Base-by-base conservation (phyloP, 257 asterid species). In the Solanum rostratum region DNA sequence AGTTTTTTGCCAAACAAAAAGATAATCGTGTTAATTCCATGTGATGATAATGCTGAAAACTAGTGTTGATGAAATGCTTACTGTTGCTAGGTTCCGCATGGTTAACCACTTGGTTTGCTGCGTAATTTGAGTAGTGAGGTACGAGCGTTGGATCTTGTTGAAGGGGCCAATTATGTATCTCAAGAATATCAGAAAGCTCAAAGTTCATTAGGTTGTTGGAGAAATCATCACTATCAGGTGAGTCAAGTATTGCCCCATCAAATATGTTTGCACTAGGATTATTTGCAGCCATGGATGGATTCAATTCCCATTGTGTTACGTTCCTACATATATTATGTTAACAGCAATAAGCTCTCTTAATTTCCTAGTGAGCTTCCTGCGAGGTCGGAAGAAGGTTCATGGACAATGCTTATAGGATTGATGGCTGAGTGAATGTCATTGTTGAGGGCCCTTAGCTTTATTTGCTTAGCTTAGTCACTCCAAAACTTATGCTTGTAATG, bases 331-430 rank as follows among this genome's bases (percentile, higher is more conserved):
- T 87, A 81, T 83, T 87, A 81, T 84, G 85, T 50, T 84, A 50
- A 76, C 6, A 19, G 62, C 27, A 74, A 62, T 66, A 66, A 24
- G 85, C 62, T 79, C 20, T 41, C 30, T 65, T 89, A 87, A 29
- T 57, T 91, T 88, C 94, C 63, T 88, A 74, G 96, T 86, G 83
- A 86, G 89, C 84, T 93, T 93, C 98, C 84, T 90, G 33, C 68
- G 19, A 86, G 76, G 89, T 81, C 50, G 88, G 84, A 79, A 86
- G 98, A 95, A 95, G 93, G 89, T 95, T 95, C 98, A 83, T 53
- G 59, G 63, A 78, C 39, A 10, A 45, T 24, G 59, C 57, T 73
- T 73, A 73, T 68, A 68, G 22, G 45, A 76, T 50, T 76, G 82
- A 27, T 76, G 71, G 71, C 68, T 39, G 24, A 43, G 20, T 83